Conservation (phyloP, 192 early-diverging fungal genomes). For the Coemansia pectinata region DNA sequence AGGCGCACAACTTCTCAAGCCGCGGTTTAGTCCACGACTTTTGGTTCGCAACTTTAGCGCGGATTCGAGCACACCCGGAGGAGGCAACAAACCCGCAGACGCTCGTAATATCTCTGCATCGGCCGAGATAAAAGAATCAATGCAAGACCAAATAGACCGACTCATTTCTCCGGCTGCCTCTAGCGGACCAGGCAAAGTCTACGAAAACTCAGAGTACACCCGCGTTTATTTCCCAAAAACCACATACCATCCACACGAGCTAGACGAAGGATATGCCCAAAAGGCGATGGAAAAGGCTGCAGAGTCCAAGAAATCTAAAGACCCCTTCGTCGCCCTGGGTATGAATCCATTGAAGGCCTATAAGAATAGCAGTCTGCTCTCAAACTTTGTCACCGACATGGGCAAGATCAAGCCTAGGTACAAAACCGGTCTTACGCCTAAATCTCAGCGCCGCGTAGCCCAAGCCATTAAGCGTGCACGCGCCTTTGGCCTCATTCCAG, state of each 20-base stretch:
- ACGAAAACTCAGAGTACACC: slow-evolving; percentile 24
- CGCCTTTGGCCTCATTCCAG: slow-evolving; percentile 57
- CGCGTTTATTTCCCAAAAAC: slow-evolving; percentile 11
- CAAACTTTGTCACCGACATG: slow-evolving; percentile 62
- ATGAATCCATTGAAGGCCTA: slow-evolving; percentile 51
- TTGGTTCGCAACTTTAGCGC: slow-evolving; percentile 4
- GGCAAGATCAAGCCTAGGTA: slow-evolving; percentile 63
- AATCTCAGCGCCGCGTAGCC: slow-evolving; percentile 61
- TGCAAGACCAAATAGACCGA: slow-evolving; percentile 14
- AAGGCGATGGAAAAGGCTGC: slow-evolving; percentile 2
- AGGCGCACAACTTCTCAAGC: background rate
- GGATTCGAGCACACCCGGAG: background rate
- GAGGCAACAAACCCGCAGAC: background rate
- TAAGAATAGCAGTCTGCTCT: slow-evolving; percentile 59
- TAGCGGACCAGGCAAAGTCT: slow-evolving; percentile 2
- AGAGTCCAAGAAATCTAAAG: slow-evolving; percentile 1
- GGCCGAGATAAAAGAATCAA: slow-evolving; percentile 4
- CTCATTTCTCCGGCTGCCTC: background rate
- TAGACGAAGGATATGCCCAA: slow-evolving; percentile 18
- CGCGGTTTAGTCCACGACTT: background rate
- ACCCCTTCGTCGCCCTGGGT: slow-evolving; percentile 40
- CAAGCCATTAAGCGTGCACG: slow-evolving; percentile 66
- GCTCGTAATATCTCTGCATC: background rate
- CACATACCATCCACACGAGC: slow-evolving; percentile 37
- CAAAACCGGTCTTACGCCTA: slow-evolving; percentile 61